These are phyloP conservation scores for Rhizopogon sp. DNA, from an alignment of 768 basidiomycete genomes.

Conservation along the genomic window DNA sequence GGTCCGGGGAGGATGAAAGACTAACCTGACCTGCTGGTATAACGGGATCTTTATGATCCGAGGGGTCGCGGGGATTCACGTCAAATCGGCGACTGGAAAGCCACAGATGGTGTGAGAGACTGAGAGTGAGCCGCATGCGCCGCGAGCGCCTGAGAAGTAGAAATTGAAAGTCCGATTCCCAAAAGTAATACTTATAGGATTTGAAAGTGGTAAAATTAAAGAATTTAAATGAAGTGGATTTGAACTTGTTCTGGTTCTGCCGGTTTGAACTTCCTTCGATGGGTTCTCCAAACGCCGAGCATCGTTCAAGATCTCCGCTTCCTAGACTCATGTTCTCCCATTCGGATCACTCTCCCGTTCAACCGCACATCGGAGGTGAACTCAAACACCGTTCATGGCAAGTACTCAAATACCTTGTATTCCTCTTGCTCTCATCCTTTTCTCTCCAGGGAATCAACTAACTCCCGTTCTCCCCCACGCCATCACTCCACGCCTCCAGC, in stretches of 20 bases:
- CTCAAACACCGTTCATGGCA: constrained; percentile 21
- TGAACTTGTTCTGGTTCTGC: not conserved
- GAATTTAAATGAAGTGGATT: not conserved
- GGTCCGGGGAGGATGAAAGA: not conserved
- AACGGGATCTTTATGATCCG: not conserved
- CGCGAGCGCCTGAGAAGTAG: constrained; percentile 18
- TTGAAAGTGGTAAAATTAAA: not conserved
- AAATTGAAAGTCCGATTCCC: constrained; percentile 23
- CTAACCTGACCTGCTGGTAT: too few species aligned
- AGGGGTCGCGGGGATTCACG: constrained; percentile 19
- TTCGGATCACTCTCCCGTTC: constrained; percentile 25
- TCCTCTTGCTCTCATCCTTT: constrained; percentile 9
- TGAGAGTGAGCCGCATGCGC: constrained; percentile 22
- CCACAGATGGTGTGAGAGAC: constrained; percentile 4
- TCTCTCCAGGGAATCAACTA: constrained; percentile 24
- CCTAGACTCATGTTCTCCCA: constrained; percentile 22
- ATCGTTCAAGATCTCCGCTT: constrained; percentile 15
- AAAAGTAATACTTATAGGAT: constrained; percentile 7
- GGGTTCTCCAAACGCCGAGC: constrained; percentile 7
- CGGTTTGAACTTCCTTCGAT: not conserved
- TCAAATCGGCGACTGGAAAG: constrained; percentile 27
- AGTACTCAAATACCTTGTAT: constrained; percentile 18
- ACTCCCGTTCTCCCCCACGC: constrained; percentile 16
- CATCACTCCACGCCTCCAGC: constrained; percentile 17
- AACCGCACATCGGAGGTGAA: constrained; percentile 19